Percentiles rank a stretch among this genome's conserved stretches.
Evolutionary conservation across 148 eudicot species (phyloP).

Genomic region (Chenopodium formosanum): DNA sequence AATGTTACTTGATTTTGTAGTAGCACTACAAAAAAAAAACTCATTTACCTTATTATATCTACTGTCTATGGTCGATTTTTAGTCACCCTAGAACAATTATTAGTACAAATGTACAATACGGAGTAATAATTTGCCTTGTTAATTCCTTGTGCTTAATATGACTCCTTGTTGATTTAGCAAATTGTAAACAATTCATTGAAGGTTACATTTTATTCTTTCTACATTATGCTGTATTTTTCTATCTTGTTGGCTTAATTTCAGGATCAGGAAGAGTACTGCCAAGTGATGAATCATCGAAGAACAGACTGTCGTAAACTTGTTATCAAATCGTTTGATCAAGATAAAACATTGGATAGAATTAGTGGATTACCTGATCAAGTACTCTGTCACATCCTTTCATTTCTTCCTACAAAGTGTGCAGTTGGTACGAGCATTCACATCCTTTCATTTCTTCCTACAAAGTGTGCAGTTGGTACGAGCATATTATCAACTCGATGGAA

Average conservation of each 20-base stretch:
- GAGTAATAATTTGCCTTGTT: too few relatives aligned
- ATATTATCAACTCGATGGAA: background rate
- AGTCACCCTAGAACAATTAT: too few relatives aligned
- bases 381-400: background rate
- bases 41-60: too few relatives aligned
- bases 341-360: background rate
- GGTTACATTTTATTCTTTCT: too few relatives aligned
- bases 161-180: too few relatives aligned
- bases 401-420: background rate
- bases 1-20: too few relatives aligned
- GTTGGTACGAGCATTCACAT: background rate
- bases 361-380: conserved; percentile 1
- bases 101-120: too few relatives aligned
- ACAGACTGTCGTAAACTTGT: background rate
- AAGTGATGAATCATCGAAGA: background rate
- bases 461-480: background rate
- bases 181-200: too few relatives aligned
- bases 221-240: too few relatives aligned
- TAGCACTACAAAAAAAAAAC: too few relatives aligned
- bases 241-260: background rate
- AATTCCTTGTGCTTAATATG: too few relatives aligned
- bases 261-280: background rate
- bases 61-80: too few relatives aligned
- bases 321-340: background rate
- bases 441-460: background rate